Percentiles rank a stretch among this genome's conserved stretches.
phyloP scores from a whole-genome alignment of 2,329 filamentous ascomycete genomes.

The Daldinia eschscholtzii region DNA sequence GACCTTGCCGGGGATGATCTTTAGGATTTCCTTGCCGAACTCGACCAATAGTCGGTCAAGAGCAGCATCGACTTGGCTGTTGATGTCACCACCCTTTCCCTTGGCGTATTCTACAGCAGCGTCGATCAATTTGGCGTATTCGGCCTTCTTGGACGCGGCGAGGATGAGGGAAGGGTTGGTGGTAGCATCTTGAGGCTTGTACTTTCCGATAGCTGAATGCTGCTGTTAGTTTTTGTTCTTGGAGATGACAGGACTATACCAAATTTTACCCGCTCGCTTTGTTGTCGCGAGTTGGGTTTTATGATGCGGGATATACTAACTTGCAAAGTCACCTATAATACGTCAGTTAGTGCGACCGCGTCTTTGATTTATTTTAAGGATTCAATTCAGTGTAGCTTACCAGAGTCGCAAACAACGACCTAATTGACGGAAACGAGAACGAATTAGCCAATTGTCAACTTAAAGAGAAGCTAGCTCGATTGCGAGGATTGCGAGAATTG shows the following conservation, averaged over 20 bases:
- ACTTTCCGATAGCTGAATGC: conserved; percentile 89
- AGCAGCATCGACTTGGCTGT: conserved; percentile 88
- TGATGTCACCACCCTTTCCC: conserved; percentile 74
- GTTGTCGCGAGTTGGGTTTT: conserved; percentile 7
- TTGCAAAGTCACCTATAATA: conserved; percentile 77
- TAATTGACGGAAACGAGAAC: conserved; percentile 55
- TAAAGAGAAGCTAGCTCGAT: background rate
- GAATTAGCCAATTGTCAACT: conserved; percentile 37
- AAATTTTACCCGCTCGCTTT: conserved; percentile 6
- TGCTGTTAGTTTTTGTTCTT: conserved; percentile 35
- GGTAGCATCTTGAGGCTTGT: conserved; percentile 99
- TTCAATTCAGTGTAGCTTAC: conserved; percentile 64
- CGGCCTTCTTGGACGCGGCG: conserved; percentile 96
- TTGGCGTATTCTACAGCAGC: conserved; percentile 88
- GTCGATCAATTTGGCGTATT: conserved; percentile 94
- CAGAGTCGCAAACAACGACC: conserved; percentile 97
- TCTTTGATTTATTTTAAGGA: conserved; percentile 18
- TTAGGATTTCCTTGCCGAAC: conserved; percentile 97
- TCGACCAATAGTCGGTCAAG: conserved; percentile 96
- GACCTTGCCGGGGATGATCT: conserved; percentile 97
- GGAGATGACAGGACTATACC: background rate
- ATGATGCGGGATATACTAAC: conserved; percentile 64
- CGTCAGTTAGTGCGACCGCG: conserved; percentile 50
- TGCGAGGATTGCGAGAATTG: background rate
- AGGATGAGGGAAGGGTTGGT: conserved; percentile 99